Evolutionary conservation across 2,329 filamentous ascomycete genomes (phyloP), one percentile per base, ranked within the genome.

Genomic region (Myriosclerotinia curreyana): DNA sequence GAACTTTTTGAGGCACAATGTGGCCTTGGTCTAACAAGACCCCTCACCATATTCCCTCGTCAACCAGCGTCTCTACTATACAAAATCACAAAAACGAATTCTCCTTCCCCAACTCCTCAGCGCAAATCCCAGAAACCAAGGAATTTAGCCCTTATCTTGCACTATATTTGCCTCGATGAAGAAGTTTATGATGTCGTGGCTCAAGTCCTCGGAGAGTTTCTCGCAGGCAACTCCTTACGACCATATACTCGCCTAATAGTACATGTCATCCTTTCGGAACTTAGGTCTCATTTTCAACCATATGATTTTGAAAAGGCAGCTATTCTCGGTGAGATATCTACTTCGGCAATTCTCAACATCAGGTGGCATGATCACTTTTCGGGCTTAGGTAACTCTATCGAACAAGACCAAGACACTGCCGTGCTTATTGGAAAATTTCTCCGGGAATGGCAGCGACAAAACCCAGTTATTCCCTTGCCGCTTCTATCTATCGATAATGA

Each of bases 11-110:
- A 85, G 17, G 84, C 90, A 0, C 78, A 84, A 22, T 88, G 86
- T 68, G 84, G 86, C 0, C 76, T 82, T 7, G 74, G 81, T 3
- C 79, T 84, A 8, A 77, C 75, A 69, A 81, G 76, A 61, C 79
- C 78, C 22, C 77, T 91, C 20, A 79, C 88, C 53, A 82, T 96
- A 4, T 96, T 94, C 70, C 85, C 89, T 0, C 89, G 89, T 68
- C 91, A 96, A 71, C 91, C 94, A 0, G 88, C 91, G 1, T 90
- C 88, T 17, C 76, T 96, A 12, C 79, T 94, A 0, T 96, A 96
- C 78, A 91, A 88, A 72, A 89, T 97, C 62, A 85, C 76, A 0
- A 83, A 85, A 75, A 73, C 48, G 80, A 78, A 72, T 82, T 58
- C 1, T 79, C 36, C 65, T 15, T 74, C 38, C 79, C 77, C 1